Conservation (phyloP, 1,284 basidiomycete genomes). For the Exsudoporus floridanus region DNA sequence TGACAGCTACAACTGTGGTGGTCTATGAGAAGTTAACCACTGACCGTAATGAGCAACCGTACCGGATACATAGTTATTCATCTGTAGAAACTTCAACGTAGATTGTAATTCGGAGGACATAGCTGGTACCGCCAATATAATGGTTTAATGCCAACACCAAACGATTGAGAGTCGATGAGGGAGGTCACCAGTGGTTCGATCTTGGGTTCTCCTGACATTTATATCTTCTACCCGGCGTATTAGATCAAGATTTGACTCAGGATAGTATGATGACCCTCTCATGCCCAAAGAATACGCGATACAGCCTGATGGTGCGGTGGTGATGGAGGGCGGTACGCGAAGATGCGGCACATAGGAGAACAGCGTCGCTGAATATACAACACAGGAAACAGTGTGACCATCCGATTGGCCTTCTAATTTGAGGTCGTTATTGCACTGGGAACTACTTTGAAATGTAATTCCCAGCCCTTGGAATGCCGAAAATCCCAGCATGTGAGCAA, state of each 20-base stretch:
- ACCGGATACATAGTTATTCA: not conserved
- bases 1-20: not conserved
- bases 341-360: no score
- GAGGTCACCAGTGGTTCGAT: not conserved
- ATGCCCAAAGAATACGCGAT: no score
- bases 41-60: not conserved
- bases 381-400: no score
- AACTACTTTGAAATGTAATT: no score
- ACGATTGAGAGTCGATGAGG: no score
- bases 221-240: not conserved
- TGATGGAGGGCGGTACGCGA: no score
- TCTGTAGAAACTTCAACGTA: not conserved
- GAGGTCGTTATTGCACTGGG: no score
- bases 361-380: no score
- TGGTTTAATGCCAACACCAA: not conserved
- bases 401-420: no score
- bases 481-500: no score
- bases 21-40: not conserved
- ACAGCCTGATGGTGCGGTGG: no score
- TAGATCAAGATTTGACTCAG: not conserved
- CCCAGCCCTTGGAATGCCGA: no score
- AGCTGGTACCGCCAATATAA: not conserved
- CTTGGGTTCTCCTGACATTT: not conserved
- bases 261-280: not conserved
- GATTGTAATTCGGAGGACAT: conserved; percentile 1